Evolutionary conservation across 2,329 filamentous ascomycete species (phyloP).

Genomic region (Huntiella omanensis): DNA sequence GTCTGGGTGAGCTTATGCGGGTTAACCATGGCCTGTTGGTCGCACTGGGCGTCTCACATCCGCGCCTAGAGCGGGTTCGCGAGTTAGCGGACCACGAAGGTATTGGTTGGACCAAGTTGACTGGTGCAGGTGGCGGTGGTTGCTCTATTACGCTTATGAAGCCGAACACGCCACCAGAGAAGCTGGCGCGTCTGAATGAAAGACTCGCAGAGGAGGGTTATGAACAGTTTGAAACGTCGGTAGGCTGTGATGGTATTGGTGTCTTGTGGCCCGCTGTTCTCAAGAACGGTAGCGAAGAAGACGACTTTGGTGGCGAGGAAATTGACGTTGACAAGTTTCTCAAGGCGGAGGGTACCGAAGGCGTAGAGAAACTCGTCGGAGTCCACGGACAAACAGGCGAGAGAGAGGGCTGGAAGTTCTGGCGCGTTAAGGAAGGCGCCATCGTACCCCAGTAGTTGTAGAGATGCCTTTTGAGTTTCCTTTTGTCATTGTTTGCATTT

Average conservation of each 20-base stretch:
- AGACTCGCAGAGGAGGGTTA: constrained; percentile 56
- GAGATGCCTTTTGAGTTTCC: neutral
- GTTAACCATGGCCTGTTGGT: constrained; percentile 87
- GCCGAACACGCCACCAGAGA: constrained; percentile 37
- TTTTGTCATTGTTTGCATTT: constrained; percentile 1
- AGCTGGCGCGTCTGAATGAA: constrained; percentile 42
- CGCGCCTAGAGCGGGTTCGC: constrained; percentile 74
- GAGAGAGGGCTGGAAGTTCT: constrained; percentile 72
- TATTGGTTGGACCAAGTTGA: constrained; percentile 94
- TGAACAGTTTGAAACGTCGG: constrained; percentile 67
- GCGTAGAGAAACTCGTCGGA: constrained; percentile 73
- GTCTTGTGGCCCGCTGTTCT: constrained; percentile 86
- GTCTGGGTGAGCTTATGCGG: constrained; percentile 71
- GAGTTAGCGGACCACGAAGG: constrained; percentile 78
- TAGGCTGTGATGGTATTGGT: constrained; percentile 85
- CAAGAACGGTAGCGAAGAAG: constrained; percentile 64
- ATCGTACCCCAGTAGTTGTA: constrained; percentile 4
- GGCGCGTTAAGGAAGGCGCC: constrained; percentile 35
- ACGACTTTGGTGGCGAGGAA: constrained; percentile 67
- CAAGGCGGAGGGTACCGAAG: constrained; percentile 64
- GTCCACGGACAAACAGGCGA: constrained; percentile 50
- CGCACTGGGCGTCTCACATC: constrained; percentile 87
- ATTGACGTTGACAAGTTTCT: constrained; percentile 77
- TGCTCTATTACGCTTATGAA: constrained; percentile 85
- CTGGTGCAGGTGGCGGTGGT: constrained; percentile 84